phyloP scores from a whole-genome alignment of 306 rosid genomes.

The Clitoria ternatea region DNA sequence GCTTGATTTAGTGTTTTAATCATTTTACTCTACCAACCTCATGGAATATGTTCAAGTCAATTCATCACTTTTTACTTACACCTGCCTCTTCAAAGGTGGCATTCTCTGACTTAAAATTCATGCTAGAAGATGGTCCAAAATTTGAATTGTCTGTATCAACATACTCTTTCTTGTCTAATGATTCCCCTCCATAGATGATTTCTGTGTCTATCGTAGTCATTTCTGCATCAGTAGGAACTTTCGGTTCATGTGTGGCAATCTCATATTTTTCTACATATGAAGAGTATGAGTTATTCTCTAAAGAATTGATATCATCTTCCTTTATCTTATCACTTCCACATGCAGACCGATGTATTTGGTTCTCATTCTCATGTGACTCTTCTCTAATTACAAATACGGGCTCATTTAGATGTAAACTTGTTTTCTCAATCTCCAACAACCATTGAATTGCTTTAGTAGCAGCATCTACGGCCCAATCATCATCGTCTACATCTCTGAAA shows the following conservation, averaged over 20 bases:
- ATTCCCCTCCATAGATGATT: slow-evolving; percentile 25
- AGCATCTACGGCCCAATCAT: slow-evolving; percentile 45
- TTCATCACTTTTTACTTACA: slow-evolving; percentile 18
- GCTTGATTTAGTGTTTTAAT: not conserved
- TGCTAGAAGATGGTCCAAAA: not conserved
- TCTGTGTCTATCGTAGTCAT: slow-evolving; percentile 9
- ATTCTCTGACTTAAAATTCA: slow-evolving; percentile 18
- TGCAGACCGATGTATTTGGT: slow-evolving; percentile 19
- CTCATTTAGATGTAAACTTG: slow-evolving; percentile 22
- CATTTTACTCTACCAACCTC: not conserved
- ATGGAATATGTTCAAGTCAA: slow-evolving; percentile 15
- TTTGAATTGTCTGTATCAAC: slow-evolving; percentile 5
- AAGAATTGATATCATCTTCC: slow-evolving; percentile 23
- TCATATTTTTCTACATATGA: slow-evolving; percentile 24
- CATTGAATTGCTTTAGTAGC: slow-evolving; percentile 48
- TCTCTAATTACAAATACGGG: slow-evolving; percentile 13
- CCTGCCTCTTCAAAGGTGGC: not conserved
- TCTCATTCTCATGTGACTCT: slow-evolving; percentile 26
- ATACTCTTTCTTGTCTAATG: slow-evolving; percentile 7
- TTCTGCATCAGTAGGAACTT: slow-evolving; percentile 25
- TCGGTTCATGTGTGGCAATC: slow-evolving; percentile 18
- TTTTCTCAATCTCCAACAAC: slow-evolving; percentile 56
- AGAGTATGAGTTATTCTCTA: slow-evolving; percentile 7
- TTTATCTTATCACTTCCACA: slow-evolving; percentile 1
- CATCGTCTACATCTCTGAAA: slow-evolving; percentile 43